These are phyloP conservation scores for Ophiostoma ips DNA, from an alignment of 2,329 filamentous ascomycete genomes.

Conservation along the genomic window DNA sequence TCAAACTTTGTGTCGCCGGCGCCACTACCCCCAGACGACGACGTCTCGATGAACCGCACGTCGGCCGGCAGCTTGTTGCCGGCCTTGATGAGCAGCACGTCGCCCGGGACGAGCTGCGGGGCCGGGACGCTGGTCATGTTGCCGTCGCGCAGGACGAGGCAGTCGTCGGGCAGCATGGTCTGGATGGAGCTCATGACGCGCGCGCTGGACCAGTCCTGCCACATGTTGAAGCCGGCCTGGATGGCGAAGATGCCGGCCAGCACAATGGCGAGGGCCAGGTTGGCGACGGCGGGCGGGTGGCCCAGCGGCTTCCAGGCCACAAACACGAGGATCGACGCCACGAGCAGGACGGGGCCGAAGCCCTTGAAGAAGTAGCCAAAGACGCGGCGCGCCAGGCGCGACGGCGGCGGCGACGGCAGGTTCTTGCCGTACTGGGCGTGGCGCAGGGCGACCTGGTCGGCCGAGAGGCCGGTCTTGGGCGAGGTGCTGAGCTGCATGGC, in stretches of 20 bases:
- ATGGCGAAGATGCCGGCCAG: conserved; percentile 55
- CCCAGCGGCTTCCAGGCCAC: conserved; percentile 65
- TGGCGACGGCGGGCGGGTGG: conserved; percentile 53
- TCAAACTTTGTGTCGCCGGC: conserved; percentile 55
- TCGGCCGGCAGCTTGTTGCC: conserved; percentile 66
- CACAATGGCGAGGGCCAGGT: conserved; percentile 60
- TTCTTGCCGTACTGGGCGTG: conserved; percentile 52
- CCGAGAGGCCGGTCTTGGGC: conserved; percentile 42
- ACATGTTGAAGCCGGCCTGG: conserved; percentile 55
- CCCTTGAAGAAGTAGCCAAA: conserved; percentile 64
- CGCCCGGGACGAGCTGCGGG: conserved; percentile 55
- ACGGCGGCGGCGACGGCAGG: conserved; percentile 49
- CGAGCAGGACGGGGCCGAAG: conserved; percentile 57
- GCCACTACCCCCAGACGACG: conserved; percentile 17
- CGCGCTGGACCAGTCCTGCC: conserved; percentile 63
- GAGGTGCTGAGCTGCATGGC: conserved; percentile 44
- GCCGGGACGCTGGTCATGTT: conserved; percentile 25
- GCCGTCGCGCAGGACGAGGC: conserved; percentile 49
- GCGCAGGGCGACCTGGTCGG: conserved; percentile 40
- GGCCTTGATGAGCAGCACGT: conserved; percentile 52
- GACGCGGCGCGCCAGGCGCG: conserved; percentile 41
- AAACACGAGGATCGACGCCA: conserved; percentile 59
- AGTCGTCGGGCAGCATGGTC: conserved; percentile 64
- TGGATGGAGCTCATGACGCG: conserved; percentile 69
- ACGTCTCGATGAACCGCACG: conserved; percentile 54